Conservation (phyloP, 768 basidiomycete species). For the Tricholoma terreum region DNA sequence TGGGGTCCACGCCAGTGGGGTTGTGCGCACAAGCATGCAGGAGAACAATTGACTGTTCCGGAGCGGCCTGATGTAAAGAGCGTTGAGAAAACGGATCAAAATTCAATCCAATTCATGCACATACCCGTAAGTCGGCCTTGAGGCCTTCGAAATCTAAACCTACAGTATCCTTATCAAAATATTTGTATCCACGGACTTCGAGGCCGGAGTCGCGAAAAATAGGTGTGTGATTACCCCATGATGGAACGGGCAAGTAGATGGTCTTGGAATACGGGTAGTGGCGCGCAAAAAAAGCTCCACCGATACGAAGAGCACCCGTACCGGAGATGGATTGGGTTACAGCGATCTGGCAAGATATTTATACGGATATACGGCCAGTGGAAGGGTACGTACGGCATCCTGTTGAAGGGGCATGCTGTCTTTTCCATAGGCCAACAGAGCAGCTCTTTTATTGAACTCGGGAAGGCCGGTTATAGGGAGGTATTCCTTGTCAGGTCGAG, state of each 20-base stretch:
- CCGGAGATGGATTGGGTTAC: conserved; percentile 95
- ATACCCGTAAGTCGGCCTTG: conserved; percentile 80
- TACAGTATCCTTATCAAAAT: conserved; percentile 90
- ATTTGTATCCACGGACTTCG: conserved; percentile 89
- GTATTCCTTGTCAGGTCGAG: conserved; percentile 89
- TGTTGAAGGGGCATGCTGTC: conserved; percentile 71
- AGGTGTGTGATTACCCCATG: conserved; percentile 97
- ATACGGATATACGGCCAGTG: conserved; percentile 3
- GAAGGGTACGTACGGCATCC: conserved; percentile 57
- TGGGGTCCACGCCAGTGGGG: conserved; percentile 97
- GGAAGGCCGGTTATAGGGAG: conserved; percentile 91
- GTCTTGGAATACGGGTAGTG: conserved; percentile 85
- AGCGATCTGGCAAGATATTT: conserved; percentile 53
- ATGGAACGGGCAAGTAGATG: conserved; percentile 89
- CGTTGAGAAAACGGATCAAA: background rate
- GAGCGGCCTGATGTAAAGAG: conserved; percentile 47
- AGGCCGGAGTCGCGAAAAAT: conserved; percentile 94
- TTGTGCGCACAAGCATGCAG: conserved; percentile 99
- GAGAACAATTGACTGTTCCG: conserved; percentile 80
- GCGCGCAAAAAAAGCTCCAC: conserved; percentile 85
- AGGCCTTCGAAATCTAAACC: conserved; percentile 91
- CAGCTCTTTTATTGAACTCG: conserved; percentile 82
- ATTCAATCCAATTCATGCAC: conserved; percentile 12
- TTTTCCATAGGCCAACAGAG: conserved; percentile 86
- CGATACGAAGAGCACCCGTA: conserved; percentile 95